Evolutionary conservation across 1,284 basidiomycete genomes (phyloP), one percentile per base, ranked within the genome.

Genomic region (Sporisorium iseilematis-ciliati): DNA sequence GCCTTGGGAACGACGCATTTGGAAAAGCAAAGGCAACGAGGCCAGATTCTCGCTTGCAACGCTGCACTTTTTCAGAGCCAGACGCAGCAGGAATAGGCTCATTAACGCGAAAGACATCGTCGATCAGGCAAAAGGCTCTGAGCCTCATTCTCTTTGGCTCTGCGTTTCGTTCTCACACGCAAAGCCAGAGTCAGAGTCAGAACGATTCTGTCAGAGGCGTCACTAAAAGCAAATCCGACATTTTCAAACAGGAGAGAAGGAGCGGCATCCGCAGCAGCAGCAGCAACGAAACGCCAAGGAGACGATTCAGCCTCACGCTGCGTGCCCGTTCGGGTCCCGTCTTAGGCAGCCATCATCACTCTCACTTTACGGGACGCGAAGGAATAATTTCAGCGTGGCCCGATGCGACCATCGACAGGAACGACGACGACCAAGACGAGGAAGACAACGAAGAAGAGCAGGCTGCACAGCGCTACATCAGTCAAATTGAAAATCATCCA

Each of bases 41-140:
- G 56, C 52, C 12, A 55, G 53, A 60, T 25, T 14, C 12, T 8
- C 57, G 23, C 54, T 35, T 42, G 5, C 23, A 35, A 35, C 21
- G 26, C 26, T 41, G 38, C 29, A 38, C 42, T 23, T 35, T 35
- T 42, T 33, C 46, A 49, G 46, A 54, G n/a, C 20, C 52, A 41
- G 48, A 29, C 26, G 25, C 42, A 20, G 16, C 26, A 26, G 53
- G 6, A 21, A 21, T 11, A 2, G 20, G 20, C 26, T 33, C 57
- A 57, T 65, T 46, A 49, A 65, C 62, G 62, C 67, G 53, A 70
- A 42, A 16, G n/a, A 54, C 58, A 45, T 43, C 26, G 18, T 58
- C 49, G 11, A 58, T 54, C 16, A 14, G 54, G 48, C 51, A 23
- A 45, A 29, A 33, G 35, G 48, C 61, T 16, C 29, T 48, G 48